A percentile compares a stretch with the other conserved stretches of the same genome.
phyloP scores from a whole-genome alignment of 2,329 filamentous ascomycete genomes.

The Fusarium sp. region DNA sequence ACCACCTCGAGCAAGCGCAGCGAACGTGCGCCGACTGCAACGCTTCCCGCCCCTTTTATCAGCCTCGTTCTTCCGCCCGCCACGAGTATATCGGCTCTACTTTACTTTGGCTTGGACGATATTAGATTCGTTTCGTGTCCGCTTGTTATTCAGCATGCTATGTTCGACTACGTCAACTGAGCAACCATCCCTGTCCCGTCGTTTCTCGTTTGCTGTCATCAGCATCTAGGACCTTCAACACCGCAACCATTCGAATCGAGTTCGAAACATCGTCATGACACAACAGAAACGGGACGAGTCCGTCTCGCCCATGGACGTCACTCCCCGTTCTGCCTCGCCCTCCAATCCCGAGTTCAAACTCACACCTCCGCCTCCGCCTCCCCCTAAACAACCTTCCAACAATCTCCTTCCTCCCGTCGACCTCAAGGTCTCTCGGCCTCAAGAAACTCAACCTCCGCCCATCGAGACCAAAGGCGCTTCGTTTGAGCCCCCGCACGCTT shows the following conservation, averaged over 20 bases:
- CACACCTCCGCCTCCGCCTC: slow-evolving; percentile 19
- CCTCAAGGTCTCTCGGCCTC: slow-evolving; percentile 23
- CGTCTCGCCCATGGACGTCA: slow-evolving; percentile 37
- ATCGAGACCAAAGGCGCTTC: slow-evolving; percentile 24
- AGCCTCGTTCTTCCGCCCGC: slow-evolving; percentile 14
- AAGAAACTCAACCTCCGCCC: slow-evolving; percentile 12
- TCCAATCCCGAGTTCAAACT: slow-evolving; percentile 34
- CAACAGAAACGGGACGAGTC: slow-evolving; percentile 37
- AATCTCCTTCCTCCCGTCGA: slow-evolving; percentile 36
- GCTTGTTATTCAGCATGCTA: slow-evolving; percentile 41
- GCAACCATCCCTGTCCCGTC: slow-evolving; percentile 23
- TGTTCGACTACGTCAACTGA: slow-evolving; percentile 22
- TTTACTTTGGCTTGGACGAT: slow-evolving; percentile 1
- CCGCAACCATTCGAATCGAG: slow-evolving; percentile 15
- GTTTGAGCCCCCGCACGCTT: slow-evolving; percentile 13
- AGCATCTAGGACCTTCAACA: slow-evolving; percentile 12
- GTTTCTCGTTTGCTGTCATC: slow-evolving; percentile 13
- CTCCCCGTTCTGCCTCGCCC: slow-evolving; percentile 37
- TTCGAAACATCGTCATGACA: slow-evolving; percentile 37
- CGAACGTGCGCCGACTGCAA: slow-evolving; percentile 29
- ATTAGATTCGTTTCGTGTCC: slow-evolving; percentile 6
- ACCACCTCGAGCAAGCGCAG: slow-evolving; percentile 22
- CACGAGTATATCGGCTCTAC: slow-evolving; percentile 1
- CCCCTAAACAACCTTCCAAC: slow-evolving; percentile 35
- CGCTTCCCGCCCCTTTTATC: slow-evolving; percentile 34